Base-by-base conservation (phyloP, 345 rosid genomes). In the Lepidium aucheri region DNA sequence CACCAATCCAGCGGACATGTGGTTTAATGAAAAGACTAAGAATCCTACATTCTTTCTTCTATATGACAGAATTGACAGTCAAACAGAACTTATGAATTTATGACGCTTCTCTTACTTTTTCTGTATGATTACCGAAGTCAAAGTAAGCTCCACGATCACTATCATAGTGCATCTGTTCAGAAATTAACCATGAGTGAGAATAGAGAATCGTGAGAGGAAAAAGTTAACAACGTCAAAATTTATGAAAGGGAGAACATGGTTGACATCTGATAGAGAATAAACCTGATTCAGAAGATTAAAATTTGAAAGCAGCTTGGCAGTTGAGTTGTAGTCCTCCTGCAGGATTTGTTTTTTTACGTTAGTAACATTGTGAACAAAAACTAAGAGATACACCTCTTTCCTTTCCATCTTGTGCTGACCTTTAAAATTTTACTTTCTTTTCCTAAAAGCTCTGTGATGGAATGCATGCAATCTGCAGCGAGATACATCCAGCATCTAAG, bases 401-500 rank as follows among this genome's bases (percentile, higher is more conserved):
- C 43, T 56, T 47, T 45, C 36, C 4, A 56, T 47, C 52, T 64
- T 39, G 16, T 8, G 34, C 70, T 45, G 20, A 91, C 98, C 92
- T 85, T 75, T 56, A 39, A 74, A 24, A 68, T 12, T 58, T 66
- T 63, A 8, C 73, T 49, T 63, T 78, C 83, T 61, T 76, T 80
- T 65, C 73, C 76, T 71, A 85, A 40, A 67, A 90, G 76, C 79
- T 74, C 73, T 15, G 75, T 34, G 73, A 94, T 83, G 51, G 90
- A 86, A 70, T 79, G 78, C 95, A 94, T 79, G 80, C 95, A 94
- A 51, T 86, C 90, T 63, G 95, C 95, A 20, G 95, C 97, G 20
- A 94, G 97, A 76, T 85, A 86, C 94, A 94, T 90, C 99, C 97
- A 94, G 74, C 96, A 88, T 79, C 99, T 88, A 64, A 94, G 97